Evolutionary conservation across 2,329 filamentous ascomycete genomes (phyloP), one percentile per base, ranked within the genome.

Genomic region (Phaeosphaeriaceae sp.): DNA sequence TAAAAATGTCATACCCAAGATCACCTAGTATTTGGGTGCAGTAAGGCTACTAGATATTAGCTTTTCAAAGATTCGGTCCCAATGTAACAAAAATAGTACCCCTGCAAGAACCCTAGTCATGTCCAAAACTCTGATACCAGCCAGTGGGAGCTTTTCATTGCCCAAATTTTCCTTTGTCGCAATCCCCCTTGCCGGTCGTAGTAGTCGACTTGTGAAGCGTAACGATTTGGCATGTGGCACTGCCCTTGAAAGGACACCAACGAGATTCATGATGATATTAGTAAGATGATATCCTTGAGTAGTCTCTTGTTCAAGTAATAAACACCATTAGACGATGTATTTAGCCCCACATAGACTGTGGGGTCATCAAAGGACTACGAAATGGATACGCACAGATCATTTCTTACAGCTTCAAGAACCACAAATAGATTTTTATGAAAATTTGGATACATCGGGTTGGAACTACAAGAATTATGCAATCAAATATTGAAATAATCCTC

Each of bases 21-120:
- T 99, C 94, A 45, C 92, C 94, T 6, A 99, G 77, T 44, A 99
- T 97, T 72, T 99, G 94, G 30, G 94, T 97, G 67, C 92, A 96
- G 69, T 97, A 97, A 58, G 94, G 94, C 90, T 97, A 66, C 15
- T 52, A 29, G n/a, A 11, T 34, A 54, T 70, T 50, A 69, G 53
- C 45, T 26, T 26, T 20, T 13, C 41, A 46, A 8, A 6, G 16
- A n/a, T 39, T 15, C 6, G 37, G 6, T 20, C 36, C 33, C 26
- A 38, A 52, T 32, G 4, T 17, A 52, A 36, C 45, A 49, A 54
- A 15, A 11, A 81, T 26, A 87, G 76, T 79, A 96, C 92, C 52
- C 93, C 93, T 58, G 93, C 93, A 57, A 99, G 78, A 4, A 99
- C 94, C 75, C 93, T 85, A 3, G 93, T 97, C 91, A 99, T 94